phyloP scores from a whole-genome alignment of 2,329 filamentous ascomycete genomes.

The Colletotrichum sp. region DNA sequence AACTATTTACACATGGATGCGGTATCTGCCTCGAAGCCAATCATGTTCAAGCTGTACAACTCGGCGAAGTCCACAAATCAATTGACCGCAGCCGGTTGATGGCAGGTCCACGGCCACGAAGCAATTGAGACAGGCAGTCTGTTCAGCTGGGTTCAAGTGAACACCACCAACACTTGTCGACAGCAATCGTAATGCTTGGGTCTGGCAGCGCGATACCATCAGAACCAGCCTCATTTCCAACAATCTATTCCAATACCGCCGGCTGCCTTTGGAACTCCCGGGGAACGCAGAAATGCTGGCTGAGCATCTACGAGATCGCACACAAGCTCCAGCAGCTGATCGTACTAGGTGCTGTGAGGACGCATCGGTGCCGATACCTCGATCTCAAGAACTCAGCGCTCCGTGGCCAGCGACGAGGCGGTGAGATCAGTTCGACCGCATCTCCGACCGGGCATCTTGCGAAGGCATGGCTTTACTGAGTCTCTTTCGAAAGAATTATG shows the following conservation, averaged over 20 bases:
- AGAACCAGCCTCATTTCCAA: not conserved
- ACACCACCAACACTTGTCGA: not conserved
- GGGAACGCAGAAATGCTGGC: not conserved
- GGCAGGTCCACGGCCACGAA: not conserved
- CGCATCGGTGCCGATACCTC: not conserved
- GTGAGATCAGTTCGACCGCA: not conserved
- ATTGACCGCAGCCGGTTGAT: not conserved
- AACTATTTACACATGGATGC: not conserved
- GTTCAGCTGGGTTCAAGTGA: not conserved
- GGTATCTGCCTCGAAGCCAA: not conserved
- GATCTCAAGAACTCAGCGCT: not conserved
- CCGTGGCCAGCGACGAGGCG: not conserved
- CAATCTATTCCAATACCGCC: not conserved
- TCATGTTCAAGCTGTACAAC: not conserved
- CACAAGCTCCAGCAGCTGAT: accelerated
- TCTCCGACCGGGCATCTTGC: not conserved
- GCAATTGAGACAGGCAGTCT: not conserved
- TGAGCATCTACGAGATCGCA: not conserved
- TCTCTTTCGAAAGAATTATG: not conserved
- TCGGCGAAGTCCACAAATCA: not conserved
- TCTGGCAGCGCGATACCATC: not conserved
- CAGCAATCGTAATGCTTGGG: not conserved
- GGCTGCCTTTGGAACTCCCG: not conserved
- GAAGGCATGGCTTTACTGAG: not conserved
- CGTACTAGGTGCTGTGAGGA: not conserved